These are phyloP conservation scores for Spathaspora sp. DNA, from an alignment of 1,139 yeast species.

Conservation along the genomic window DNA sequence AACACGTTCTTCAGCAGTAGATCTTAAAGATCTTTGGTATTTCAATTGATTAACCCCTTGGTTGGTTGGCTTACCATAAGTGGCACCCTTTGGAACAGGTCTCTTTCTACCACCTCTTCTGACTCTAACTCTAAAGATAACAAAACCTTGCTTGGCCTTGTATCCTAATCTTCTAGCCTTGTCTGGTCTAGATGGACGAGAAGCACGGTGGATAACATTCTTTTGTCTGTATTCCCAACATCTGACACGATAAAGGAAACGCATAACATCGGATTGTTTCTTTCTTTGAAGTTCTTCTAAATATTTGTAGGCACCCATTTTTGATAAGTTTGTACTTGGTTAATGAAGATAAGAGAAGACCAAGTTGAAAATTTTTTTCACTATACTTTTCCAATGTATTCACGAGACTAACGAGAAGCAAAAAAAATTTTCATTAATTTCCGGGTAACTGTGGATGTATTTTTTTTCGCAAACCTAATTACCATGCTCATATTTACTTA, in stretches of 20 bases:
- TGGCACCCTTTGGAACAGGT: constrained; percentile 99
- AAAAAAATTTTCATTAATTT: constrained; percentile 3
- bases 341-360: constrained; percentile 4
- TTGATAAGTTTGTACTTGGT: constrained; percentile 7
- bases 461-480: not conserved
- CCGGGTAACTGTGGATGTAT: constrained; percentile 2
- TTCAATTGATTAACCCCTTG: constrained; percentile 99
- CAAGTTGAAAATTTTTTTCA: not conserved
- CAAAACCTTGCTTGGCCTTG: constrained; percentile 99
- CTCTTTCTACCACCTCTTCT: constrained; percentile 99
- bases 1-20: constrained; percentile 99
- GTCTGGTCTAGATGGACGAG: constrained; percentile 99
- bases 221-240: constrained; percentile 99
- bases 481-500: not conserved
- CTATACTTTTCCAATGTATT: constrained; percentile 3
- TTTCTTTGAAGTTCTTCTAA: constrained; percentile 99
- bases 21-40: constrained; percentile 97
- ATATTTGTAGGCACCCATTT: constrained; percentile 99
- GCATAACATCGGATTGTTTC: constrained; percentile 99
- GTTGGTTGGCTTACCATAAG: constrained; percentile 99
- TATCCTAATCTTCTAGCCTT: constrained; percentile 99
- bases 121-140: constrained; percentile 97
- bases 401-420: not conserved
- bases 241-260: constrained; percentile 99
- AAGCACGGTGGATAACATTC: constrained; percentile 97